Evolutionary conservation across 345 rosid genomes (phyloP), one percentile per base, ranked within the genome.

Genomic region (Brassica incana): DNA sequence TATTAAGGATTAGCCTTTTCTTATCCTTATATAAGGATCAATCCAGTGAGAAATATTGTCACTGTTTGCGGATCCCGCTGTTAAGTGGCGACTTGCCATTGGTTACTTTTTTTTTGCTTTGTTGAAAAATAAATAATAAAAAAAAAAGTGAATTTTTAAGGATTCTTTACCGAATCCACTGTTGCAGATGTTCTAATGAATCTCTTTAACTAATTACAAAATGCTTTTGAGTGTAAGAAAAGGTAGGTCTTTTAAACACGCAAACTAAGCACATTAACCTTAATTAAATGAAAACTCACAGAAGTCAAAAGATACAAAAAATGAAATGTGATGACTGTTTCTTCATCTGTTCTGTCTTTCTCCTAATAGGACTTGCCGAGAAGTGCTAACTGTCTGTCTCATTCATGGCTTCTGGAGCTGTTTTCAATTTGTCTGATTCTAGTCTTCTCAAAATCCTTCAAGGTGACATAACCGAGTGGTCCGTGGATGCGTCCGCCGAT

Each of bases 391-490:
- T 67, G 33, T 68, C 32, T 36, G 9, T 36, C 52, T 70, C 80
- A 65, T 78, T 70, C 60, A 90, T 90, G 92, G 85, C 90, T 67
- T 72, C 78, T 38, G 78, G 60, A 3, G 77, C 73, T 62, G 80
- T 52, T 60, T 88, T 90, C 85, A 74, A 72, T n/a, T 71, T 92
- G 83, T 89, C 97, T 18, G 77, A 86, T 15, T 73, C 91, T 18
- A 69, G 70, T 43, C 43, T 85, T 23, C 91, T 94, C 67, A 84
- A 87, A 67, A 89, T 94, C 82, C 80, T 78, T 63, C 85, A 90
- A 70, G 98, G 98, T 1, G 97, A 94, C 67, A 90, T 94, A 86
- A 91, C 98, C 59, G 56, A 81, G 75, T 92, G 98, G 98, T 94
- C 80, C 65, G 79, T 86, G 9, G 94, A 92, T 80, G 86, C 88